phyloP scores from a whole-genome alignment of 495 filamentous ascomycete genomes.

The Xylaria grammica region DNA sequence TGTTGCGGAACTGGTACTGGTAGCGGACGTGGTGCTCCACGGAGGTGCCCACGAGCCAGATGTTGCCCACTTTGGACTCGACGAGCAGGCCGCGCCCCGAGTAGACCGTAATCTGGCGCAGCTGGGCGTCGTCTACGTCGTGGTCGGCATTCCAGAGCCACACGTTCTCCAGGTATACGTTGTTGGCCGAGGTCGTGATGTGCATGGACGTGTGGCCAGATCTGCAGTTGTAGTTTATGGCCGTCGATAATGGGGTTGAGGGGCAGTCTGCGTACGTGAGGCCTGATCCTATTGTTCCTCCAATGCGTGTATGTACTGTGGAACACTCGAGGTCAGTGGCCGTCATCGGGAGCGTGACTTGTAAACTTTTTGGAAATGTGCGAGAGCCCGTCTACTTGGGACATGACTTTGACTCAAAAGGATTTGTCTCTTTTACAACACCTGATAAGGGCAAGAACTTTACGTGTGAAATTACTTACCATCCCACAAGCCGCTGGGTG shows the following conservation, averaged over 20 bases:
- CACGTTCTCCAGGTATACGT: slow-evolving; percentile 68
- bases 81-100: slow-evolving; percentile 69
- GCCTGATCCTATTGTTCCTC: slow-evolving; percentile 77
- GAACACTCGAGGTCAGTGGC: not conserved
- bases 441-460: not conserved
- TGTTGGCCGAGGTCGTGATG: slow-evolving; percentile 60
- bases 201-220: slow-evolving; percentile 72
- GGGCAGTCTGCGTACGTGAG: slow-evolving; percentile 74
- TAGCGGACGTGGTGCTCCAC: slow-evolving; percentile 77
- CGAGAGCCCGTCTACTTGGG: not conserved
- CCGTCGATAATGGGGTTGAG: slow-evolving; percentile 60
- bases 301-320: slow-evolving; percentile 70
- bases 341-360: not conserved
- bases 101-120: slow-evolving; percentile 70
- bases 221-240: slow-evolving; percentile 62
- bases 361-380: not conserved
- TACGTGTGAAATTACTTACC: slow-evolving; percentile 43
- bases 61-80: slow-evolving; percentile 57
- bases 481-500: slow-evolving; percentile 84
- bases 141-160: slow-evolving; percentile 79
- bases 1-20: slow-evolving; percentile 76
- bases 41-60: slow-evolving; percentile 61
- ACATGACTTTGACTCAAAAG: not conserved
- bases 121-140: slow-evolving; percentile 65
- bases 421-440: not conserved